These are phyloP conservation scores for Bruguiera sexangula DNA, from an alignment of 345 rosid genomes.

Conservation along the genomic window DNA sequence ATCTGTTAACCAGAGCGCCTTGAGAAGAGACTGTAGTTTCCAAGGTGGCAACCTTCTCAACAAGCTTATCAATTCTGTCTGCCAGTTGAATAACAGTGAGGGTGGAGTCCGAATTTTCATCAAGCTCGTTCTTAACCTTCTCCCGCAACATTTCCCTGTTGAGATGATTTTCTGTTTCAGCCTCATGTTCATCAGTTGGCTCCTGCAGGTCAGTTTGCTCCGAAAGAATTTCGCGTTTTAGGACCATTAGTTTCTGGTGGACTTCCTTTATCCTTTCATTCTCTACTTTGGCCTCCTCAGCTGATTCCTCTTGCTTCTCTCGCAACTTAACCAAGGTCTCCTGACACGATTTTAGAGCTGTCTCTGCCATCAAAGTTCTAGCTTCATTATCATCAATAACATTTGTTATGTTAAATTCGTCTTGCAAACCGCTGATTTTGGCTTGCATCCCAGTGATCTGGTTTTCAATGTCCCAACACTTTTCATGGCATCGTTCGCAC, in stretches of 20 bases:
- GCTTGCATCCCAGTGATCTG: constrained; percentile 58
- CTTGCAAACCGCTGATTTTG: constrained; percentile 56
- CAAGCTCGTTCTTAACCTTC: constrained; percentile 33
- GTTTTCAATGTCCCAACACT: constrained; percentile 57
- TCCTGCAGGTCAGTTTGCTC: constrained; percentile 17
- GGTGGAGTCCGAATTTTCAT: constrained; percentile 23
- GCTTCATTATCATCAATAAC: constrained; percentile 71
- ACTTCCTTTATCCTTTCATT: constrained; percentile 45
- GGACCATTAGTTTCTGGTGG: constrained; percentile 35
- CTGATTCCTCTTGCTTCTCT: constrained; percentile 52
- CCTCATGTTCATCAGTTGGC: constrained; percentile 20
- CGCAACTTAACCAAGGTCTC: constrained; percentile 55
- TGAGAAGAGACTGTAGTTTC: constrained; percentile 64
- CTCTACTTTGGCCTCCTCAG: constrained; percentile 49
- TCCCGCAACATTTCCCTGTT: constrained; percentile 30
- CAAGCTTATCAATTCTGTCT: constrained; percentile 72
- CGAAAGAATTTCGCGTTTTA: constrained; percentile 31
- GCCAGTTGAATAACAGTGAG: constrained; percentile 53
- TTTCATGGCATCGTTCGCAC: constrained; percentile 44
- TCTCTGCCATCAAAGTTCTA: constrained; percentile 62
- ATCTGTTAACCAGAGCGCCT: constrained; percentile 48
- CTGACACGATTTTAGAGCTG: constrained; percentile 69
- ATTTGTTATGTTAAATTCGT: constrained; percentile 62
- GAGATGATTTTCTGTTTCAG: neutral
- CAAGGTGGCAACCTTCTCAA: constrained; percentile 57